A percentile compares a stretch with the other conserved stretches of the same genome.
These are phyloP conservation scores for Flaveria floridana DNA, from an alignment of 140 eudicot species.

Conservation along the genomic window DNA sequence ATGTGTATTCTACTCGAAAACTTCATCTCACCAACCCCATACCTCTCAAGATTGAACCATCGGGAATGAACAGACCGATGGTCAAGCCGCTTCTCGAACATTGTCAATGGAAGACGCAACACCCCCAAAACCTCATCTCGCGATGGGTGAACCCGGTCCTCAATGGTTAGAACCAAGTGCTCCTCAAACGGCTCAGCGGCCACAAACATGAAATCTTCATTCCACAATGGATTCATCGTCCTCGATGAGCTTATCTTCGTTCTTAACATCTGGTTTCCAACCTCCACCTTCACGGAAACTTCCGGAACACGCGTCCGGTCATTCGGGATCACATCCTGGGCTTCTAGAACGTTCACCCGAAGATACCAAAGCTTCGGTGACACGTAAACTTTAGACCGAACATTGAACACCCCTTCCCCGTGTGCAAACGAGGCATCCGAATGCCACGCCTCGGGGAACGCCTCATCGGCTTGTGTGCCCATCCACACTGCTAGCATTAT, in stretches of 20 bases:
- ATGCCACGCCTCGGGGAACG: slow-evolving; percentile 52
- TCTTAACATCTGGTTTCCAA: slow-evolving; percentile 46
- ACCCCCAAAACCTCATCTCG: slow-evolving; percentile 43
- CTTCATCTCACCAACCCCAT: slow-evolving; percentile 37
- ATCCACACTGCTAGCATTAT: slow-evolving; percentile 54
- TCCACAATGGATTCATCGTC: slow-evolving; percentile 48
- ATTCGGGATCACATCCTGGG: slow-evolving; percentile 47
- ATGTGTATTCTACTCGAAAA: slow-evolving; percentile 44
- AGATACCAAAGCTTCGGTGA: slow-evolving; percentile 63
- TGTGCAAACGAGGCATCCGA: slow-evolving; percentile 45
- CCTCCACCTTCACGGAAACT: slow-evolving; percentile 46
- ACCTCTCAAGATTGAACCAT: slow-evolving; percentile 49
- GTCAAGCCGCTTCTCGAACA: slow-evolving; percentile 47
- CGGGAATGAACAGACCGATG: slow-evolving; percentile 46
- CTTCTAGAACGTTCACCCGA: slow-evolving; percentile 54
- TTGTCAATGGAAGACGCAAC: slow-evolving; percentile 37
- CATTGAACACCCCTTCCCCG: slow-evolving; percentile 44
- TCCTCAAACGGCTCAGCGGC: slow-evolving; percentile 51
- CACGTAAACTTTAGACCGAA: slow-evolving; percentile 46
- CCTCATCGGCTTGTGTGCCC: slow-evolving; percentile 52
- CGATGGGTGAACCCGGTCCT: slow-evolving; percentile 41
- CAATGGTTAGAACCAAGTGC: slow-evolving; percentile 40
- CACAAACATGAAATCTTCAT: slow-evolving; percentile 50
- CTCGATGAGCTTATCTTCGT: slow-evolving; percentile 36
- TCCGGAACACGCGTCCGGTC: slow-evolving; percentile 43